Base-by-base conservation (phyloP, 2,329 filamentous ascomycete genomes). In the Thelonectria discophora region DNA sequence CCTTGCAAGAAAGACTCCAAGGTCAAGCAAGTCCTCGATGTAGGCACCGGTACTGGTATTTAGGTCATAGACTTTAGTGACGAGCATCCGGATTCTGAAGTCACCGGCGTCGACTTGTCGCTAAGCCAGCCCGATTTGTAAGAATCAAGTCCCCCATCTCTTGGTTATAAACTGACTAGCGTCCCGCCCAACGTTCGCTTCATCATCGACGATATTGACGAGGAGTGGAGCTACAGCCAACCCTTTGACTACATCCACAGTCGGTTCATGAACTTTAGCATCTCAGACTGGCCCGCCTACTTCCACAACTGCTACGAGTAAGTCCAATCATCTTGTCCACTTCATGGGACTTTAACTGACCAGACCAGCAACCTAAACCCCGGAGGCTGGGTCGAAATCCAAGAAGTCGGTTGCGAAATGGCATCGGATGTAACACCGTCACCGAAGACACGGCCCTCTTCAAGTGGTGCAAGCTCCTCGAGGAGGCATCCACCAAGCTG, bases 361-460 rank as follows among this genome's bases (percentile, higher is more conserved):
- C 13, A 0, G 2, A 2, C 8, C 1, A 68, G 67, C 5, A 67
- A 70, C 9, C 66, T 70, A 12, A 24, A 12, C 3, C 64, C 64
- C 0, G 68, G 62, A 1, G 66, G 68, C 2, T 70, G 65, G 8
- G 24, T 69, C 11, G 68, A 70, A 10, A 42, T 69, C 1, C 63
- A 66, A 37, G 68, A 69, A 56, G 55, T 48, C 1, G 65, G 64
- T 20, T 46, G 67, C 2, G 46, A 54, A 10, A 42, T 57, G 11
- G 46, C 42, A 11, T 69, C 58, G 1, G 66, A 70, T 5, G 65
- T 7, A 39, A n/a, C 15, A 69, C 72, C 1, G 49, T 75, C 3
- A 58, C 24, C 1, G 40, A 57, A 2, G 65, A 68, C 32, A 54
- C 62, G 7, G 17, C 54, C 6, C 30, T 73, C 3, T 37, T 40